A percentile compares a stretch with the other conserved stretches of the same genome.
These are phyloP conservation scores for Canariomyces notabilis DNA, from an alignment of 2,329 filamentous ascomycete genomes.

Conservation along the genomic window DNA sequence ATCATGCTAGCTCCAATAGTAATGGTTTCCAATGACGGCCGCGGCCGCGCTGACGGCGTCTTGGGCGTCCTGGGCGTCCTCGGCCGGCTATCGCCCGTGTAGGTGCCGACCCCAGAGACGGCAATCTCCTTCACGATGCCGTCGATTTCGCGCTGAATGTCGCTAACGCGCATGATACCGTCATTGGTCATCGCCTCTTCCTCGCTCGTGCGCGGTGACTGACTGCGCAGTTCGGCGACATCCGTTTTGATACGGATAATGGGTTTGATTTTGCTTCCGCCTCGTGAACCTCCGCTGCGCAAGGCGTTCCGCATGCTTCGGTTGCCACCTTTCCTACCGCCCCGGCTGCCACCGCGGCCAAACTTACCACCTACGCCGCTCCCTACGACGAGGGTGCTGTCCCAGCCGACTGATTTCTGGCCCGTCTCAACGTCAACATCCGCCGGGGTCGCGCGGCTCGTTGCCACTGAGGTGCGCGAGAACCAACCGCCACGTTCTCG, in stretches of 20 bases:
- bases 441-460: conserved; percentile 6
- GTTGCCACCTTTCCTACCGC: conserved; percentile 29
- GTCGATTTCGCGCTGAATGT: conserved; percentile 30
- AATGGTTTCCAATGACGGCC: conserved; percentile 13
- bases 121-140: conserved; percentile 28
- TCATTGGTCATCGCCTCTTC: conserved; percentile 34
- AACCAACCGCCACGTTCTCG: conserved; percentile 30
- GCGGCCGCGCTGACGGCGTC: conserved; percentile 1
- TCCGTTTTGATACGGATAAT: conserved; percentile 22
- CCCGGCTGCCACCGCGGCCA: conserved; percentile 31
- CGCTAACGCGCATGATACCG: conserved; percentile 32
- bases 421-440: conserved; percentile 21
- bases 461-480: conserved; percentile 24
- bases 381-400: conserved; percentile 1
- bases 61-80: conserved; percentile 4
- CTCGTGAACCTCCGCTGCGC: conserved; percentile 8
- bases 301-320: conserved; percentile 8
- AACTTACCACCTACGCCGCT: conserved; percentile 11
- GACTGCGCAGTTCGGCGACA: conserved; percentile 26
- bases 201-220: conserved; percentile 30
- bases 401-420: conserved; percentile 19
- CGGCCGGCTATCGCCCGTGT: conserved; percentile 12
- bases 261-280: conserved; percentile 18
- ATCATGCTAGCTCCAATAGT: conserved; percentile 5
- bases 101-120: conserved; percentile 20